Evolutionary conservation across 2,329 filamentous ascomycete species (phyloP).

Genomic region (Rhynchosporium graminicola): DNA sequence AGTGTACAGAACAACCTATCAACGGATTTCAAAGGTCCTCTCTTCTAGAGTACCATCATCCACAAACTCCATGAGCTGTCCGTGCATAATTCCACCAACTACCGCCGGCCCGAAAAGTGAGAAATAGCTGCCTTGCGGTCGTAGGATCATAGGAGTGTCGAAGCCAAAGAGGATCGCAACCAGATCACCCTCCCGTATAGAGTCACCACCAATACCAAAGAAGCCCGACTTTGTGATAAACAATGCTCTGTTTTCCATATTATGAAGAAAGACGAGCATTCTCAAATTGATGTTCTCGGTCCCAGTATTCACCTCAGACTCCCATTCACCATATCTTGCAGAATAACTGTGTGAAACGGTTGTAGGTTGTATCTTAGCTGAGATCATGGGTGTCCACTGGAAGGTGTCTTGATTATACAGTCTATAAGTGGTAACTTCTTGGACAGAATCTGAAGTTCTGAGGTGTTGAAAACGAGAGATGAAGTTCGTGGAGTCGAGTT

Average conservation of each 20-base stretch:
- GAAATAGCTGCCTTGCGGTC: not conserved
- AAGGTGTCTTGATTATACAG: not conserved
- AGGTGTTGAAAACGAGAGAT: not conserved
- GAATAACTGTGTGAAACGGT: not conserved
- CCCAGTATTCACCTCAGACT: too few relatives aligned
- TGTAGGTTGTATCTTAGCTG: too few relatives aligned
- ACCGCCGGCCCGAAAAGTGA: not conserved
- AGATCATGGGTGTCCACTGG: not conserved
- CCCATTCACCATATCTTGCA: too few relatives aligned
- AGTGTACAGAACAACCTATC: not conserved
- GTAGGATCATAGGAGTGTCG: not conserved
- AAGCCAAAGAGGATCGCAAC: not conserved
- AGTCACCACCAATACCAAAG: not conserved
- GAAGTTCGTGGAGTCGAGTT: not conserved
- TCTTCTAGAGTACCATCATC: conserved; percentile 1
- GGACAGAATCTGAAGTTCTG: not conserved
- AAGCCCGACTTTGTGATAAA: not conserved
- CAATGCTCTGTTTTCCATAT: not conserved
- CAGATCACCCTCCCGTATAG: not conserved
- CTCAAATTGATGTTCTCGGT: too few relatives aligned
- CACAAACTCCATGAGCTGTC: conserved; percentile 8
- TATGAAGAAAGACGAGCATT: not conserved
- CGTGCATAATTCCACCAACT: conserved; percentile 2
- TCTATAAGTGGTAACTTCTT: not conserved
- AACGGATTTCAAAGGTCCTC: not conserved